These are phyloP conservation scores for Coemansia sp. DNA, from an alignment of 192 early-diverging fungal species.

Conservation along the genomic window DNA sequence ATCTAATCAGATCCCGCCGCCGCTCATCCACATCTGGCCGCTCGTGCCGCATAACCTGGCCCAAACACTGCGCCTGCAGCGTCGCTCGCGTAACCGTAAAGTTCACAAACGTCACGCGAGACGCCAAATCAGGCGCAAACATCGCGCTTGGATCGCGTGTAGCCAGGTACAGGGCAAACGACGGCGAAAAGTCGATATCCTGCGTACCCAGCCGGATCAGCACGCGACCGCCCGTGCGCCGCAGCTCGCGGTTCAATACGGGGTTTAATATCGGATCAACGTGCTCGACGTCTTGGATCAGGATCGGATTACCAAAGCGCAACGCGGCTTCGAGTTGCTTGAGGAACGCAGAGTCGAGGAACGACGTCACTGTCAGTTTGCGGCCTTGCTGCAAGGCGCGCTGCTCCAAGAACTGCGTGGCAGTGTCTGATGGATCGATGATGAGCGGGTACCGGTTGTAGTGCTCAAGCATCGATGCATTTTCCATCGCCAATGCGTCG, in stretches of 20 bases:
- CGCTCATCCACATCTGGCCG: conserved; percentile 93
- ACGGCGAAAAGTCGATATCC: conserved; percentile 98
- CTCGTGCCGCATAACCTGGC: conserved; percentile 92
- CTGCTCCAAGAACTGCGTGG: conserved; percentile 81
- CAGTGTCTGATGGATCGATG: conserved; percentile 96
- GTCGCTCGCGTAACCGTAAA: conserved; percentile 96
- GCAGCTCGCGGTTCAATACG: conserved; percentile 95
- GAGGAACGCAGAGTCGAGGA: conserved; percentile 95
- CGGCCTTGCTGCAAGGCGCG: conserved; percentile 47
- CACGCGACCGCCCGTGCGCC: conserved; percentile 93
- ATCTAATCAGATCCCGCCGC: conserved; percentile 86
- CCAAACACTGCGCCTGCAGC: conserved; percentile 96
- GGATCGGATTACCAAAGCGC: conserved; percentile 96
- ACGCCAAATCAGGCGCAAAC: conserved; percentile 96
- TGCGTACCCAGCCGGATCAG: conserved; percentile 93
- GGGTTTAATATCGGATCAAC: conserved; percentile 97
- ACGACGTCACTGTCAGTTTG: conserved; percentile 92
- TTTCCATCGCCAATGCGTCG: conserved; percentile 88
- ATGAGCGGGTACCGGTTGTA: conserved; percentile 97
- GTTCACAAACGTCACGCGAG: conserved; percentile 98
- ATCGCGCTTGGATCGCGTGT: conserved; percentile 91
- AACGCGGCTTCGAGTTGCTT: conserved; percentile 97
- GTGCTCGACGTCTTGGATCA: conserved; percentile 97
- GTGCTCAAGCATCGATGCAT: conserved; percentile 94
- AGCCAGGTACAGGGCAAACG: conserved; percentile 91